Evolutionary conservation across 306 rosid species (phyloP).

Genomic region (Fragaria vesca): DNA sequence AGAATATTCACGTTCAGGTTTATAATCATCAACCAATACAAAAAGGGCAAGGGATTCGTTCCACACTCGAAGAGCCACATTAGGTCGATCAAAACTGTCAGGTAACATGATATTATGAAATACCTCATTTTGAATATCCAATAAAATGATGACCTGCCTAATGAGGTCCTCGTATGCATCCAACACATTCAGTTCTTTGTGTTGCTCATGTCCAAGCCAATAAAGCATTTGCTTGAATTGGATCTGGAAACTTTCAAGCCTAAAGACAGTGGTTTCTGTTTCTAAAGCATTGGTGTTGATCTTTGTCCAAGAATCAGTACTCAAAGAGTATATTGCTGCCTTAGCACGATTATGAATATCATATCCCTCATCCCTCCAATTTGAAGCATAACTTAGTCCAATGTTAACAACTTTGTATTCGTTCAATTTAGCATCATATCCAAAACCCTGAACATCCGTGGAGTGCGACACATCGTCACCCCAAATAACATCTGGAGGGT

Average conservation of each 20-base stretch:
- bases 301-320: slow-evolving; percentile 2
- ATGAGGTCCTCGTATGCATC: background rate
- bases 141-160: background rate
- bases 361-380: background rate
- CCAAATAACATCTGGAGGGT: too few relatives aligned
- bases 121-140: slow-evolving; percentile 1
- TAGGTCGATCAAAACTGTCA: background rate
- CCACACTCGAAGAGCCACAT: background rate
- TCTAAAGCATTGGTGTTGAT: background rate
- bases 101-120: background rate
- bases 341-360: background rate
- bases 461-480: background rate
- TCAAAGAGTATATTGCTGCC: background rate
- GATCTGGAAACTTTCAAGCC: background rate
- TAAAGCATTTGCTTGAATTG: slow-evolving; percentile 5
- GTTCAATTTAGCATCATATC: background rate
- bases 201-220: background rate
- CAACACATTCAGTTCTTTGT: background rate
- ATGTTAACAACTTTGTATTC: background rate
- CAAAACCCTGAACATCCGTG: background rate
- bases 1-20: background rate
- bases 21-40: background rate
- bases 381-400: background rate
- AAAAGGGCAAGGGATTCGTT: background rate
- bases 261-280: background rate